Conservation (phyloP, 139 green algal species). For the Chlorella vulgaris region DNA sequence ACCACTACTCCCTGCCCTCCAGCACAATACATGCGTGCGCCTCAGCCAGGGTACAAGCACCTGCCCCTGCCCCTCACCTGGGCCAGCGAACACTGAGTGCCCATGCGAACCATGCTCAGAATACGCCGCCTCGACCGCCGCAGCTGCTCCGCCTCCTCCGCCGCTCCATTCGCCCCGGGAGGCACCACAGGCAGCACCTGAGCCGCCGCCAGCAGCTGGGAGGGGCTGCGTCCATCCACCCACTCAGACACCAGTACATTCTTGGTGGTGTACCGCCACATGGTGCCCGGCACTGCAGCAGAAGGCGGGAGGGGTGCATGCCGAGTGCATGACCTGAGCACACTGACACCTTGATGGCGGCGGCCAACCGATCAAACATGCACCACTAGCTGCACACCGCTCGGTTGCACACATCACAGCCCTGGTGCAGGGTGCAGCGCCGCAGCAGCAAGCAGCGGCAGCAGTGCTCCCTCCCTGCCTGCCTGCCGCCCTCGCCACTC, state of each 20-base stretch:
- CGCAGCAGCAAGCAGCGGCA: not conserved
- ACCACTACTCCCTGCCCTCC: too few relatives aligned
- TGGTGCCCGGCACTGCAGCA: conserved; percentile 19
- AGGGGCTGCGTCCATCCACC: conserved; percentile 88
- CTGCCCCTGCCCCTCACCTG: too few relatives aligned
- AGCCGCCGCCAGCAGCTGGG: conserved; percentile 33
- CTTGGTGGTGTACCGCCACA: conserved; percentile 27
- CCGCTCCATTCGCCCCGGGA: conserved; percentile 39
- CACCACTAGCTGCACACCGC: not conserved
- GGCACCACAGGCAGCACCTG: not conserved
- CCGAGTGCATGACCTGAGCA: not conserved
- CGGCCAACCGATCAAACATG: too few relatives aligned
- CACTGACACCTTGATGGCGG: too few relatives aligned
- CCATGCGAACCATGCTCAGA: conserved; percentile 91
- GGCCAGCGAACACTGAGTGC: conserved; percentile 91
- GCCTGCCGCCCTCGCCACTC: not conserved
- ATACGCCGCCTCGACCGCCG: conserved; percentile 68
- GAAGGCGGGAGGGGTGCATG: not conserved
- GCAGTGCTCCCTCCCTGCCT: not conserved
- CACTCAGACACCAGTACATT: conserved; percentile 93
- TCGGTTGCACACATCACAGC: too few relatives aligned
- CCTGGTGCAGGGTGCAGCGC: not conserved
- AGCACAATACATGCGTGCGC: too few relatives aligned
- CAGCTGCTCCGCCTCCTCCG: not conserved
- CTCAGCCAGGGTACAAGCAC: too few relatives aligned